These are phyloP conservation scores for Fusarium sp. DNA, from an alignment of 2,329 filamentous ascomycete genomes.

Conservation along the genomic window DNA sequence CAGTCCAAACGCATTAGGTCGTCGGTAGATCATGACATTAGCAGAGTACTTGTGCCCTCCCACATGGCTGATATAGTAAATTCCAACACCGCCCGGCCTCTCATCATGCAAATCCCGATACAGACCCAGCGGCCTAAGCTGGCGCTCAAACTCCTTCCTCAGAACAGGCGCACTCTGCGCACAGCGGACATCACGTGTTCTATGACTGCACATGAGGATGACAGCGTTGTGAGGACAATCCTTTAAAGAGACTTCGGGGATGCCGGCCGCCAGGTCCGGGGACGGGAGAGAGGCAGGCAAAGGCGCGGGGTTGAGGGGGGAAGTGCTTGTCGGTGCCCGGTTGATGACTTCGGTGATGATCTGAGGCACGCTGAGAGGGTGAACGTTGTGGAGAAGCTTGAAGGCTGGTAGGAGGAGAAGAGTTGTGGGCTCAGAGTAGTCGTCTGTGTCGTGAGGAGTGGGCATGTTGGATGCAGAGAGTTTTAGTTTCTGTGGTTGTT, in stretches of 20 bases:
- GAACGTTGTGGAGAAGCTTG: constrained; percentile 85
- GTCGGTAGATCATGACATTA: constrained; percentile 92
- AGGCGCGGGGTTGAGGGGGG: constrained; percentile 64
- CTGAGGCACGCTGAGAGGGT: constrained; percentile 77
- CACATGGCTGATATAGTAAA: constrained; percentile 97
- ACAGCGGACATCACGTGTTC: constrained; percentile 93
- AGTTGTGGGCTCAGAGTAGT: constrained; percentile 78
- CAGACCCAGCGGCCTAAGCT: constrained; percentile 85
- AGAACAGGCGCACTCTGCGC: constrained; percentile 93
- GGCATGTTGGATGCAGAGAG: constrained; percentile 93
- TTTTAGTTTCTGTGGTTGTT: constrained; percentile 76
- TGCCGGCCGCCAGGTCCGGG: constrained; percentile 48
- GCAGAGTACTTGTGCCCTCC: constrained; percentile 97
- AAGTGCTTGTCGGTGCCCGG: constrained; percentile 78
- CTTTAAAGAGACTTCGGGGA: constrained; percentile 51
- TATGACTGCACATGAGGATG: constrained; percentile 93
- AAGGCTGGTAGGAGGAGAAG: constrained; percentile 89
- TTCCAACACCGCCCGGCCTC: constrained; percentile 89
- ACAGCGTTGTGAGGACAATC: constrained; percentile 86
- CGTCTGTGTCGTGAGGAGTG: constrained; percentile 74
- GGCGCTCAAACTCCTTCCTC: constrained; percentile 88
- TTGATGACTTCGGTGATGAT: constrained; percentile 80
- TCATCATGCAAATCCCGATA: constrained; percentile 91
- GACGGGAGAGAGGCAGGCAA: constrained; percentile 55
- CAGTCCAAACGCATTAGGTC: constrained; percentile 68